Base-by-base conservation (phyloP, 164 flowering plant genomes). In the Chimonanthus praecox region DNA sequence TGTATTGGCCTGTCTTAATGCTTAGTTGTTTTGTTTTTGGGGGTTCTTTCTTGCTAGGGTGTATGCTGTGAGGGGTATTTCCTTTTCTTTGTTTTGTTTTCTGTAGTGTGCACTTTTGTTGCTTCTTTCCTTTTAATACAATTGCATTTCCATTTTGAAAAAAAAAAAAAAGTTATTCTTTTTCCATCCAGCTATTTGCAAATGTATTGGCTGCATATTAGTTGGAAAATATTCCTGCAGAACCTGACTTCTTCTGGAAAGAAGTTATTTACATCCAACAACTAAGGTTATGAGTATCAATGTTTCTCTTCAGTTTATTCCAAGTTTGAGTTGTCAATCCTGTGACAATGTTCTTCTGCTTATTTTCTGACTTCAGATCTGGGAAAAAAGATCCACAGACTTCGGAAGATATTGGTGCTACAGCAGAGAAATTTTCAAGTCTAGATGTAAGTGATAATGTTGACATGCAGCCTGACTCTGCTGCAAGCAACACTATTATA, bases 361-460 rank as follows among this genome's bases (percentile, higher is more conserved):
- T 33, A 2, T 63, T 75, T 74, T 73, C 69, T 54, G 68, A 60
- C 16, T 18, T 72, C 79, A 88, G 93, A 74, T 80, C 83, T 71
- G 77, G 16, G 11, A 79, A 78, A 49, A 84, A 73, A 76, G 80
- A 64, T 54, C 21, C 74, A 44, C 79, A 71, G 63, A 73, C 78
- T 74, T 43, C 75, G 49, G 78, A 80, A 62, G 78, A 78, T 61
- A 80, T 83, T 60, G 73, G 77, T 69, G 13, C 69, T 64, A 82
- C 87, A 21, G 71, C 85, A 68, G 87, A 87, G 74, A 46, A 81
- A 61, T 71, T 90, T 77, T 83, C 94, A 54, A 79, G 78, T 78
- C 70, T 95, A 72, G 82, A 84, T 78, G 79, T 89, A 46, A 80
- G 65, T 70, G 79, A 73, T 49, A 81, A 73, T 74, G 60, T 68